A percentile compares a stretch with the other conserved stretches of the same genome.
Evolutionary conservation across 805 yeast genomes (phyloP).

Genomic region (Spathaspora passalidarum): DNA sequence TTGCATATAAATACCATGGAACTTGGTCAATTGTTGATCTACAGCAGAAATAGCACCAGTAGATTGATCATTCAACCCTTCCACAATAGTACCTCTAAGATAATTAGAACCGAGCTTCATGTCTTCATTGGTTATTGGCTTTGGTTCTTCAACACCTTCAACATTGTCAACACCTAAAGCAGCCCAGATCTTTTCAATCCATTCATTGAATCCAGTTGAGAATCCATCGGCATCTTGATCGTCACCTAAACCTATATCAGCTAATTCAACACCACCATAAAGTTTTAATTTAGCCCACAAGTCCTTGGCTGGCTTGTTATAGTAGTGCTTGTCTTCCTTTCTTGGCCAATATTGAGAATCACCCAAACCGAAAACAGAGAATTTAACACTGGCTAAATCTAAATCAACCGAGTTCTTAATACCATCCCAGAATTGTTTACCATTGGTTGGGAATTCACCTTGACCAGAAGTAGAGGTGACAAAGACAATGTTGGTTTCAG

Average conservation of each 20-base stretch:
- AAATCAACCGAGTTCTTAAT: conserved; percentile 58
- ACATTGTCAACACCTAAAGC: conserved; percentile 82
- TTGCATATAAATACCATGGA: conserved; percentile 98
- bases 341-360: conserved; percentile 95
- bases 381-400: conserved; percentile 58
- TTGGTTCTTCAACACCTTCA: conserved; percentile 85
- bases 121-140: conserved; percentile 90
- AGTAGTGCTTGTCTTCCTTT: conserved; percentile 89
- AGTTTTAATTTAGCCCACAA: conserved; percentile 59
- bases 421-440: conserved; percentile 73
- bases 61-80: conserved; percentile 73
- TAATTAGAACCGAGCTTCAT: conserved; percentile 85
- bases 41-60: conserved; percentile 90
- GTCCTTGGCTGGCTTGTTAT: conserved; percentile 86
- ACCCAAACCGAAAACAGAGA: conserved; percentile 73
- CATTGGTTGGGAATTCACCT: conserved; percentile 85
- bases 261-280: conserved; percentile 71
- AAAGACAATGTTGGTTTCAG: conserved; percentile 66
- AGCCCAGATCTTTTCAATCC: conserved; percentile 86
- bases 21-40: conserved; percentile 92
- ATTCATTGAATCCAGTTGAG: conserved; percentile 82
- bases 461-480: conserved; percentile 79
- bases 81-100: conserved; percentile 90
- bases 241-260: conserved; percentile 85
- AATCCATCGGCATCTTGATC: conserved; percentile 97